Conservation (phyloP, 495 filamentous ascomycete genomes). For the Podospora tetraspora region DNA sequence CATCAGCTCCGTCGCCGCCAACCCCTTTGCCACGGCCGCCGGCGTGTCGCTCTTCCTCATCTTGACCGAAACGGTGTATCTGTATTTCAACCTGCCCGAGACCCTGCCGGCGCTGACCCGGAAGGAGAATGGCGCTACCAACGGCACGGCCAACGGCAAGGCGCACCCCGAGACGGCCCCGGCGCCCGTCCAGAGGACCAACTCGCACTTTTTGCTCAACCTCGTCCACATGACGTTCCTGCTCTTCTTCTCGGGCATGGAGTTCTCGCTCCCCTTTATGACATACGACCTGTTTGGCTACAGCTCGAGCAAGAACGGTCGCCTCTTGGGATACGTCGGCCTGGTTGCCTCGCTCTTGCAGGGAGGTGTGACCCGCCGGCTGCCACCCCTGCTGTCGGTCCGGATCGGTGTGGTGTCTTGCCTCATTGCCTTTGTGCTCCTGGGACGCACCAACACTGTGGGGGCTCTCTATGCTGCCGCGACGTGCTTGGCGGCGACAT, state of each 20-base stretch:
- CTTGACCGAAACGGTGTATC: conserved; percentile 75
- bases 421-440: conserved; percentile 70
- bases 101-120: conserved; percentile 60
- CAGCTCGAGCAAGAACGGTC: conserved; percentile 70
- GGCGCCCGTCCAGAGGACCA: conserved; percentile 51
- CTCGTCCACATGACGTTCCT: conserved; percentile 84
- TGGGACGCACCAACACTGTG: conserved; percentile 62
- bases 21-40: conserved; percentile 90
- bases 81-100: conserved; percentile 86
- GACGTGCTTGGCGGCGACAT: conserved; percentile 77
- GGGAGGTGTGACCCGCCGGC: conserved; percentile 72
- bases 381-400: conserved; percentile 72
- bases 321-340: conserved; percentile 88
- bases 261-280: conserved; percentile 94
- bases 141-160: conserved; percentile 27
- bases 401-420: conserved; percentile 74
- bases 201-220: conserved; percentile 79
- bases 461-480: conserved; percentile 72
- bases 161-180: conserved; percentile 17
- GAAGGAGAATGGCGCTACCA: conserved; percentile 11
- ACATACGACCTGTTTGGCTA: conserved; percentile 88
- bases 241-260: conserved; percentile 94
- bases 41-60: conserved; percentile 78
- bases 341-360: conserved; percentile 88
- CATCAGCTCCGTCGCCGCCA: conserved; percentile 69